Base-by-base conservation (phyloP, 768 basidiomycete species). In the Phanerodontia chrysosporium region DNA sequence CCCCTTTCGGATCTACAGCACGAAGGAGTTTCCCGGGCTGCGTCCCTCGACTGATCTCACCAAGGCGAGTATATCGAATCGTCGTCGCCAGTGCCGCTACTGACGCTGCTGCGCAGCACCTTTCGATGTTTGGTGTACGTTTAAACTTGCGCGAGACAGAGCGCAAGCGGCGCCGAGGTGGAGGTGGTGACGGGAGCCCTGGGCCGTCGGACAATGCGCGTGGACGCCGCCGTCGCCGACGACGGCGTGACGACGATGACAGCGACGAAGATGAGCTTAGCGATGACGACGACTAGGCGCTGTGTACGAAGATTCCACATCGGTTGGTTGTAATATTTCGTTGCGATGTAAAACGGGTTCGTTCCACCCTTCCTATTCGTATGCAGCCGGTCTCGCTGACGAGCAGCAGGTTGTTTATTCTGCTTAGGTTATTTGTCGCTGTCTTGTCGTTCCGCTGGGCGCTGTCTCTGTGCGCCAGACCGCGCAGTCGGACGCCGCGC, bases 11-110 rank as follows among this genome's bases (percentile, higher is more conserved):
- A 81, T 89, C 0, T 88, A 84, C 65, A 85, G 85, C 10, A 87
- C 87, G 0, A 89, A 89, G 64, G 82, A 86, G 58, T 88, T 89
- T 61, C 86, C 87, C 3, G 84, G 87, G 2, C 71, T 89, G 16
- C 79, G 79, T 45, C 80, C 84, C 4, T 87, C 86, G 2, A 89
- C 86, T 0, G 82, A 83, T 30, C 73, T 88, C 36, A 88, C 86
- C 8, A 87, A 85, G 78, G 87, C 85, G 24, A 24, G 72, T 62
- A 6, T 18, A 1, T 27, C 18, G 16, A 8, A 42, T 42, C 10
- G 8, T 10, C 16, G 8, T 18, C 35, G 32, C 36, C 28, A 46
- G 45, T 51, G 27, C 36, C 39, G 16, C 14, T 29, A 46, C 54
- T 58, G 52, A 55, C 42, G 1, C 3, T 21, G 16, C n/a, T 13